phyloP scores from a whole-genome alignment of 2,329 filamentous ascomycete genomes.

The Coccinonectria pachysandricola region DNA sequence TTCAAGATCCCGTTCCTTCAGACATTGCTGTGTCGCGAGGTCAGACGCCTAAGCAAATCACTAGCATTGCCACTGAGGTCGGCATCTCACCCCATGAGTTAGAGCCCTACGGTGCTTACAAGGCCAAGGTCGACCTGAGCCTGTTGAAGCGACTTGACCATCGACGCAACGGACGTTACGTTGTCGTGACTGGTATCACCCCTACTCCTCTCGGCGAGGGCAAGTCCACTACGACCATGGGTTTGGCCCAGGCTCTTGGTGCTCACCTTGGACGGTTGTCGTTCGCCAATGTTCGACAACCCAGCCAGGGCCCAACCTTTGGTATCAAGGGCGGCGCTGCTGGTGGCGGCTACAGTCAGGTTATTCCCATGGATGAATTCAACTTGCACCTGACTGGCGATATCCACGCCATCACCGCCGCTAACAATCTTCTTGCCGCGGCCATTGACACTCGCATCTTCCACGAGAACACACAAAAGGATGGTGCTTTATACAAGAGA shows the following conservation, averaged over 20 bases:
- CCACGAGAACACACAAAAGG: slow-evolving; percentile 92
- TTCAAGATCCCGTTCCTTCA: slow-evolving; percentile 76
- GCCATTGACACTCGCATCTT: slow-evolving; percentile 98
- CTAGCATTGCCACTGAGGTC: slow-evolving; percentile 70
- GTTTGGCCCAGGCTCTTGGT: slow-evolving; percentile 83
- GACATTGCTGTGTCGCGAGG: slow-evolving; percentile 87
- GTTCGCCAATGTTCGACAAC: slow-evolving; percentile 95
- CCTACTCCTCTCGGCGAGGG: slow-evolving; percentile 94
- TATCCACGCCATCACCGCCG: slow-evolving; percentile 93
- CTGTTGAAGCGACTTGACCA: slow-evolving; percentile 77
- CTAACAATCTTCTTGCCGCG: slow-evolving; percentile 92
- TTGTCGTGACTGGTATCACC: slow-evolving; percentile 91
- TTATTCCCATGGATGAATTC: slow-evolving; percentile 99
- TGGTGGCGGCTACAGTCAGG: slow-evolving; percentile 95
- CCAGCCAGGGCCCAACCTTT: slow-evolving; percentile 94
- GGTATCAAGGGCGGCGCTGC: slow-evolving; percentile 98
- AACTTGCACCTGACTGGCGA: slow-evolving; percentile 96
- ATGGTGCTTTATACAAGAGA: slow-evolving; percentile 75
- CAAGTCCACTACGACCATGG: slow-evolving; percentile 97
- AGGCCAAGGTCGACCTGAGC: slow-evolving; percentile 84
- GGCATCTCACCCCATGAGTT: slow-evolving; percentile 83
- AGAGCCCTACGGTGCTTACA: slow-evolving; percentile 89
- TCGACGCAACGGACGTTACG: slow-evolving; percentile 78
- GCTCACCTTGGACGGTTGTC: slow-evolving; percentile 79
- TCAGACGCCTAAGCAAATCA: slow-evolving; percentile 88